These are phyloP conservation scores for Talaromyces sp. DNA, from an alignment of 2,329 filamentous ascomycete species.

Conservation along the genomic window DNA sequence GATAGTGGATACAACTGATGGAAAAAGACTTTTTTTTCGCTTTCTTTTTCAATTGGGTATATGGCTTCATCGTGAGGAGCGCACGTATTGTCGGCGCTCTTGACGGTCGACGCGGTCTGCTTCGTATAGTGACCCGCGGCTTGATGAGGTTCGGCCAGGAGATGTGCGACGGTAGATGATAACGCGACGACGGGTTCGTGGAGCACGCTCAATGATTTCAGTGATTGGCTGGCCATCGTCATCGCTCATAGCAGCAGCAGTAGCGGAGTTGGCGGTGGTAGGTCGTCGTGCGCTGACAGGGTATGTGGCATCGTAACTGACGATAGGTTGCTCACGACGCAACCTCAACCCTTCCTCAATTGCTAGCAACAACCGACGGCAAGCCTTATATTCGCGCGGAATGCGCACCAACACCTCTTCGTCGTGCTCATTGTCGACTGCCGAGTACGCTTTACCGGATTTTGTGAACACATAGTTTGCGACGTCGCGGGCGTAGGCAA, in stretches of 20 bases:
- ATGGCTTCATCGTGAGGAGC: constrained; percentile 30
- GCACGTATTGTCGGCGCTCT: constrained; percentile 29
- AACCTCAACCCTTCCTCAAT: constrained; percentile 41
- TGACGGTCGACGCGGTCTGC: constrained; percentile 32
- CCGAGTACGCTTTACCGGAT: constrained; percentile 39
- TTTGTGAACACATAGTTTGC: constrained; percentile 35
- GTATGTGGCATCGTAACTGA: constrained; percentile 36
- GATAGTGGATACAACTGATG: not conserved
- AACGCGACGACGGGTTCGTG: constrained; percentile 28
- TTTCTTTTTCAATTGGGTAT: not conserved
- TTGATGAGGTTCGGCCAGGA: constrained; percentile 20
- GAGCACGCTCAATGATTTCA: constrained; percentile 30
- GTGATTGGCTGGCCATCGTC: constrained; percentile 19
- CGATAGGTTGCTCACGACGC: constrained; percentile 23
- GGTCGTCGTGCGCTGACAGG: constrained; percentile 26
- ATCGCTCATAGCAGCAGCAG: not conserved
- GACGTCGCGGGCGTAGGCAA: constrained; percentile 31
- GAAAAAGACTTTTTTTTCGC: not conserved
- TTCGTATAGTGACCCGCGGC: constrained; percentile 36
- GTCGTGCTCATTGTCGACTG: constrained; percentile 40
- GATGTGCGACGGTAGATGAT: constrained; percentile 36
- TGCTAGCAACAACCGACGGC: constrained; percentile 40
- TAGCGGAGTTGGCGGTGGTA: constrained; percentile 16
- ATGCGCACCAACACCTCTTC: constrained; percentile 42
- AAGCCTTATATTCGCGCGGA: constrained; percentile 34